Conservation (phyloP, 306 rosid genomes). For the Vigna hirtella region DNA sequence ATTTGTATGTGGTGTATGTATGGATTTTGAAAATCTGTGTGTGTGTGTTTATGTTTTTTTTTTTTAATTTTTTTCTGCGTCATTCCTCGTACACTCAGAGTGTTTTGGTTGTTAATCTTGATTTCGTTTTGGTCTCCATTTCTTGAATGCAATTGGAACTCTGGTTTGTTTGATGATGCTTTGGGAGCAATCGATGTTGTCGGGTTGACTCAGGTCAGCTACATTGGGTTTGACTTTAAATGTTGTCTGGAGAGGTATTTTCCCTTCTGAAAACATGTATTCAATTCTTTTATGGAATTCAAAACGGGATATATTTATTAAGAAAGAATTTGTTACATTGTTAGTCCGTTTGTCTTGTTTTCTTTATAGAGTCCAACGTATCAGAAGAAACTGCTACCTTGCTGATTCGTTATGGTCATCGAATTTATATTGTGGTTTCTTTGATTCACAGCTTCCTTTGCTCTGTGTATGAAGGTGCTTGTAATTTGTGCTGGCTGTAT, state of each 20-base stretch:
- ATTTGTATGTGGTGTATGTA: background rate
- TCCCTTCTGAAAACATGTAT: background rate
- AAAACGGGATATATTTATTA: background rate
- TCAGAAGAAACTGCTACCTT: background rate
- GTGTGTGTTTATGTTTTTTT: background rate
- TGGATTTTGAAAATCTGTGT: slow-evolving; percentile 3
- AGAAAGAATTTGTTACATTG: background rate
- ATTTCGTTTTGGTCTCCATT: background rate
- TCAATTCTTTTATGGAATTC: background rate
- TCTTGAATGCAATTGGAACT: slow-evolving; percentile 15
- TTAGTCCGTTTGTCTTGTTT: background rate
- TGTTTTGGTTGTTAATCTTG: background rate
- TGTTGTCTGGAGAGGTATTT: background rate
- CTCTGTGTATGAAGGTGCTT: background rate
- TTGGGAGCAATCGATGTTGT: background rate
- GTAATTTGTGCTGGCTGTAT: background rate
- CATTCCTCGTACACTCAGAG: background rate
- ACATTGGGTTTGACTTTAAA: background rate
- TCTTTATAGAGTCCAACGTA: background rate
- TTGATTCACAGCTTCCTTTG: slow-evolving; percentile 19
- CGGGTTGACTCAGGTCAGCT: slow-evolving; percentile 48
- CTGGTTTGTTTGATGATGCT: background rate
- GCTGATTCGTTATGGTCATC: background rate
- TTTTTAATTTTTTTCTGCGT: background rate
- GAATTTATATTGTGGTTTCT: slow-evolving; percentile 19